Conservation (phyloP, 2,329 filamentous ascomycete genomes). For the Fusarium sp. region DNA sequence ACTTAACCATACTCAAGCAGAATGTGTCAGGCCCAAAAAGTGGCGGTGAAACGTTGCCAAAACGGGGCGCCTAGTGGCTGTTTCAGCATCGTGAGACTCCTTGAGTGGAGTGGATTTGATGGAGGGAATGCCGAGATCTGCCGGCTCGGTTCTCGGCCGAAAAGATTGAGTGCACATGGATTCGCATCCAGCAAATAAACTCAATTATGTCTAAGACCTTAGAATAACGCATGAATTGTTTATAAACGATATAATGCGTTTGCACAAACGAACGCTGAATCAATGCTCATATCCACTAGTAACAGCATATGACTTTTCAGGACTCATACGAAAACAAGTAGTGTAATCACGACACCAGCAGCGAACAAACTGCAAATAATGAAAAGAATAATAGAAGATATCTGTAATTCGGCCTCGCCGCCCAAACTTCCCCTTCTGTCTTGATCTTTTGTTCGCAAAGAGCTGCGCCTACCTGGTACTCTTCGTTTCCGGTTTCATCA, state of each 20-base stretch:
- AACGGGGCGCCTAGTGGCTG: neutral
- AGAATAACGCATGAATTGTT: neutral
- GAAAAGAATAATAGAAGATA: neutral
- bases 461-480: neutral
- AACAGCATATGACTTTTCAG: rapidly evolving
- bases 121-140: neutral
- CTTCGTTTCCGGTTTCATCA: neutral
- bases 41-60: neutral
- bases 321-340: rapidly evolving
- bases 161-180: neutral
- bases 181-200: neutral
- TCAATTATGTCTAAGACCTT: neutral
- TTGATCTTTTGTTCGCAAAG: neutral
- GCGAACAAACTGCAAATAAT: neutral
- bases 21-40: neutral
- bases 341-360: rapidly evolving
- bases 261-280: neutral
- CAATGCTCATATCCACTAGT: neutral
- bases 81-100: neutral
- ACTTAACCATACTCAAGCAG: neutral
- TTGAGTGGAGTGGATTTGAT: neutral
- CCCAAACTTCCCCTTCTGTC: rapidly evolving
- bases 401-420: rapidly evolving
- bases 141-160: neutral
- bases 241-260: neutral